These are phyloP conservation scores for Pseudocercospora crystallina DNA, from an alignment of 2,329 filamentous ascomycete genomes.

Conservation along the genomic window DNA sequence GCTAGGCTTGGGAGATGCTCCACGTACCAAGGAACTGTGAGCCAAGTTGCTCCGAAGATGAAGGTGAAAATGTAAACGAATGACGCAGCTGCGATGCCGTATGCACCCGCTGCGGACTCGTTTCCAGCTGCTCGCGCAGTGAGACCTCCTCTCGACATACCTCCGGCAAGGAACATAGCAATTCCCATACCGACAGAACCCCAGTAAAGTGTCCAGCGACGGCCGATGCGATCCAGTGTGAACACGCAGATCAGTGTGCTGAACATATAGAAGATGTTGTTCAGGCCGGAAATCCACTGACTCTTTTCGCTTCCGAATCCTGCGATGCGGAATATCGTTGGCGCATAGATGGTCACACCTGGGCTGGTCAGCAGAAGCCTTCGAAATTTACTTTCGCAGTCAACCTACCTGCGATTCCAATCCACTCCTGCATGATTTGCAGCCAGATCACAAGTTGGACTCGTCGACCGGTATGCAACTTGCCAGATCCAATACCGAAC, in stretches of 20 bases:
- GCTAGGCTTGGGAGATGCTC: too few species aligned
- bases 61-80: conserved; percentile 71
- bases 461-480: conserved; percentile 36
- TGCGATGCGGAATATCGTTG: conserved; percentile 36
- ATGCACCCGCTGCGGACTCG: conserved; percentile 22
- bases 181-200: conserved; percentile 37
- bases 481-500: conserved; percentile 33
- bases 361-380: conserved; percentile 18
- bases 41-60: conserved; percentile 64
- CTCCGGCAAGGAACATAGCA: conserved; percentile 36
- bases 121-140: conserved; percentile 28
- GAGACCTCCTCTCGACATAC: conserved; percentile 31
- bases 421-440: conserved; percentile 42
- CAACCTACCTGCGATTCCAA: conserved; percentile 20
- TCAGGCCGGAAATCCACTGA: conserved; percentile 45
- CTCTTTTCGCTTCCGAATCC: conserved; percentile 37
- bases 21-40: conserved; percentile 51
- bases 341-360: conserved; percentile 40
- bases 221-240: conserved; percentile 37
- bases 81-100: conserved; percentile 57
- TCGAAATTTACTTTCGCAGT: neutral
- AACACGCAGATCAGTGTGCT: conserved; percentile 38
- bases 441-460: conserved; percentile 43
- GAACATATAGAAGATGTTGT: conserved; percentile 39
- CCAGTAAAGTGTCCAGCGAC: conserved; percentile 37